Conservation (phyloP, 163 green algal species). For the Trebouxiophyceae sp. region DNA sequence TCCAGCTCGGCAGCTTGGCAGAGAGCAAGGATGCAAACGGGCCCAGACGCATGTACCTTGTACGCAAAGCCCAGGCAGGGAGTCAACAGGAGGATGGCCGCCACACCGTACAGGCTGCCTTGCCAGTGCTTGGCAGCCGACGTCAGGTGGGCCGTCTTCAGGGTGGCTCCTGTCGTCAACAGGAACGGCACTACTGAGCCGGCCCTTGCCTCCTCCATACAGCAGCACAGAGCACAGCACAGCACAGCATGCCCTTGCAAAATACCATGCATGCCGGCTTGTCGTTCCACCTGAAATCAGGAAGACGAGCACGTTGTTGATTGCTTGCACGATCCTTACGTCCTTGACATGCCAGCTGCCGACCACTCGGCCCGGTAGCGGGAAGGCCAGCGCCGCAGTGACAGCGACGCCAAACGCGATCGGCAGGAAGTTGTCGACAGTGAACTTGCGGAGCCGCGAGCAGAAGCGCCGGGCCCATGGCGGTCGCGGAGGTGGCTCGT, state of each 20-base stretch:
- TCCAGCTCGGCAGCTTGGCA: too few relatives aligned
- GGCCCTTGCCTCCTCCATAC: too few relatives aligned
- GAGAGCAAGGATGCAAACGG: too few relatives aligned
- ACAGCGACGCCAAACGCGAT: constrained; percentile 21
- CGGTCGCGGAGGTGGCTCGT: too few relatives aligned
- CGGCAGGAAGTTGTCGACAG: constrained; percentile 26
- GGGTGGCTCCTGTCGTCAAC: constrained; percentile 29
- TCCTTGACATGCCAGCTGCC: constrained; percentile 12
- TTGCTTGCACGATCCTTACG: constrained; percentile 18
- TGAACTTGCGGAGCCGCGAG: background rate
- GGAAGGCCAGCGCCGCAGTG: constrained; percentile 10
- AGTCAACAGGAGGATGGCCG: constrained; percentile 49
- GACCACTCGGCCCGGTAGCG: constrained; percentile 16
- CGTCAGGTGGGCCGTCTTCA: constrained; percentile 20
- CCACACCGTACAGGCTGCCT: constrained; percentile 32
- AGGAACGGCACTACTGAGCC: constrained; percentile 38
- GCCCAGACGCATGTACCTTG: too few relatives aligned
- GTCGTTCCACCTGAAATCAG: constrained; percentile 32
- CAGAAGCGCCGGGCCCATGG: too few relatives aligned
- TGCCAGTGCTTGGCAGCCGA: constrained; percentile 20
- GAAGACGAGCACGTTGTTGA: constrained; percentile 38
- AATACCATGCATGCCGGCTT: too few relatives aligned
- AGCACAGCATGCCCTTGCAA: too few relatives aligned
- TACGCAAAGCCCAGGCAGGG: constrained; percentile 47
- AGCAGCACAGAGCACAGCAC: too few relatives aligned